A percentile compares a stretch with the other conserved stretches of the same genome.
phyloP scores from a whole-genome alignment of 1,284 basidiomycete species.

The Puccinia hordei region DNA sequence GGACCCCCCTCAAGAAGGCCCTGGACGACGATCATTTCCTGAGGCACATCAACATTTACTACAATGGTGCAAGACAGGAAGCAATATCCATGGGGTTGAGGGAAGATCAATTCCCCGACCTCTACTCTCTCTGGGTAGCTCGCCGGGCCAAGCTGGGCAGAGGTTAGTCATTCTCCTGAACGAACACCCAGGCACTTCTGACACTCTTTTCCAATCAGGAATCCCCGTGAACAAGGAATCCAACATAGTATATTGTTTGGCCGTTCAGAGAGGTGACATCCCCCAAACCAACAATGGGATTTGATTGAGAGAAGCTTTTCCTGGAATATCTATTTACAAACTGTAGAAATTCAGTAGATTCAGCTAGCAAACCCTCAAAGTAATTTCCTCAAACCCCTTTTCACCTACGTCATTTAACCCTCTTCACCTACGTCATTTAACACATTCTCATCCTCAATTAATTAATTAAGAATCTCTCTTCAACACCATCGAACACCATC shows the following conservation, averaged over 20 bases:
- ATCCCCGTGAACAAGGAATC: not conserved
- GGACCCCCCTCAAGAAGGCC: constrained; percentile 10
- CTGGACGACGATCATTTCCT: not conserved
- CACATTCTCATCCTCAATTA: no score
- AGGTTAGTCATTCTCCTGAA: not conserved
- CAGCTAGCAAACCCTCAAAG: no score
- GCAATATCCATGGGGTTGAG: not conserved
- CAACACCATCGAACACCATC: no score
- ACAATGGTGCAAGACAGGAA: not conserved
- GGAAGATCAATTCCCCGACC: not conserved
- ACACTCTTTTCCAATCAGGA: not conserved
- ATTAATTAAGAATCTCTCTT: no score
- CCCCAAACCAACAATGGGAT: not conserved
- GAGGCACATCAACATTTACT: not conserved
- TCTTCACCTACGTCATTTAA: no score
- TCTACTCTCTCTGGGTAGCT: not conserved
- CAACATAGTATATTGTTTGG: constrained; percentile 1
- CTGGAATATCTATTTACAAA: not conserved
- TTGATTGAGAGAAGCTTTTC: not conserved
- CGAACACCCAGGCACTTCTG: not conserved
- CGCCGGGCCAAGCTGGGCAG: not conserved
- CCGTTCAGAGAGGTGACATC: not conserved
- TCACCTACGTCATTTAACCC: no score
- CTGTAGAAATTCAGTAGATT: no score
- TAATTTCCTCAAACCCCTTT: no score